Evolutionary conservation across 75 land plant genomes (phyloP).

Genomic region (Pinus albicaulis): DNA sequence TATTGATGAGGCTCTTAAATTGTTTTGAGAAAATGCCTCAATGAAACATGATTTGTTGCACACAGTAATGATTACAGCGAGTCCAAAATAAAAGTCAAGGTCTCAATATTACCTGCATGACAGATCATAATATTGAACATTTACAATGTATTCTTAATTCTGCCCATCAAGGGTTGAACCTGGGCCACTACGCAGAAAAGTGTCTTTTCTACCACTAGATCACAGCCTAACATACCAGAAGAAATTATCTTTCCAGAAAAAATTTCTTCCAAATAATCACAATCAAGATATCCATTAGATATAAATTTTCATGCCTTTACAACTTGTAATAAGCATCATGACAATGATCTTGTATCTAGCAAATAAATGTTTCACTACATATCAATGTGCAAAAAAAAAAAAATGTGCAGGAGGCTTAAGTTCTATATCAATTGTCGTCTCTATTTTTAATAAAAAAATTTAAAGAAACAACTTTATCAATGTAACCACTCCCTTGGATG

Average conservation of each 20-base stretch:
- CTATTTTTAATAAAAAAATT: background rate
- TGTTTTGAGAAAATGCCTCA: too few species aligned
- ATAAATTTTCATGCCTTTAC: background rate
- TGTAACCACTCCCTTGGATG: background rate
- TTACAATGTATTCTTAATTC: too few species aligned
- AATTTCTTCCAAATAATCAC: background rate
- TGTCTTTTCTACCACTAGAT: too few species aligned
- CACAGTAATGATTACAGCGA: too few species aligned
- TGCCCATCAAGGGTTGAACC: too few species aligned
- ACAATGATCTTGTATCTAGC: background rate
- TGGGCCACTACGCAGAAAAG: too few species aligned
- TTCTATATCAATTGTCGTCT: background rate
- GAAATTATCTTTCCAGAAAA: background rate
- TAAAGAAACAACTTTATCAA: background rate
- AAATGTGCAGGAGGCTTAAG: background rate
- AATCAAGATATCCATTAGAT: background rate
- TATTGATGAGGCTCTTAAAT: too few species aligned
- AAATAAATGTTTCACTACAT: background rate
- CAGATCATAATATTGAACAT: too few species aligned
- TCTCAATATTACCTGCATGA: too few species aligned
- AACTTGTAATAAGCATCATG: background rate
- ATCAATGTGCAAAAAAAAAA: background rate
- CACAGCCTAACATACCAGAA: too few species aligned
- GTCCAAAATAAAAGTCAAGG: too few species aligned
- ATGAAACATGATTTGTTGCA: too few species aligned